Percentiles rank a stretch among this genome's conserved stretches.
Conservation (phyloP, 148 eudicot species). For the Cornus controversa region DNA sequence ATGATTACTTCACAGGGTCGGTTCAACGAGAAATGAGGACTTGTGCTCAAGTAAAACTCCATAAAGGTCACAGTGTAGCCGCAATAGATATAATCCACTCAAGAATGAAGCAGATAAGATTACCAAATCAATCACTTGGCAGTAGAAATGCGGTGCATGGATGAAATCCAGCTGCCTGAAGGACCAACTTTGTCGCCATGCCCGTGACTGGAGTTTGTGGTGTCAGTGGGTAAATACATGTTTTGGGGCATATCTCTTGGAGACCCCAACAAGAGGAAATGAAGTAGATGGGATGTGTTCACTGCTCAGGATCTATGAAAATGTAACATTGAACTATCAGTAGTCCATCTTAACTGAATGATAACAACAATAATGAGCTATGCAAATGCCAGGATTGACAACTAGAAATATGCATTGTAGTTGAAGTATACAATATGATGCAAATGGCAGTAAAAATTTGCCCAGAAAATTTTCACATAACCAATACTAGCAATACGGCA, state of each 20-base stretch:
- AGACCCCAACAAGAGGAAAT: slow-evolving; percentile 42
- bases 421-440: neutral
- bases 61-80: neutral
- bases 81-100: neutral
- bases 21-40: no score
- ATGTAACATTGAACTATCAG: neutral
- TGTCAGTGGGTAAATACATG: slow-evolving; percentile 58
- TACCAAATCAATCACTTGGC: slow-evolving; percentile 66
- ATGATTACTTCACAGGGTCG: no score
- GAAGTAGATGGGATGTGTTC: slow-evolving; percentile 66
- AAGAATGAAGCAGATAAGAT: slow-evolving; percentile 17
- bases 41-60: neutral
- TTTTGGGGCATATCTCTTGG: slow-evolving; percentile 56
- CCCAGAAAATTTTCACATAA: neutral
- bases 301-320: slow-evolving; percentile 29
- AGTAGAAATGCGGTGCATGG: slow-evolving; percentile 89
- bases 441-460: neutral
- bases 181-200: slow-evolving; percentile 61
- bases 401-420: no score
- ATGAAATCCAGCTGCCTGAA: slow-evolving; percentile 96
- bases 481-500: neutral
- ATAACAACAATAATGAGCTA: neutral
- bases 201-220: slow-evolving; percentile 51
- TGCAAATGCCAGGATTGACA: neutral
- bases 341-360: slow-evolving; percentile 1